Conservation (phyloP, 2,329 filamentous ascomycete species). For the Pseudocercospora eumusae region DNA sequence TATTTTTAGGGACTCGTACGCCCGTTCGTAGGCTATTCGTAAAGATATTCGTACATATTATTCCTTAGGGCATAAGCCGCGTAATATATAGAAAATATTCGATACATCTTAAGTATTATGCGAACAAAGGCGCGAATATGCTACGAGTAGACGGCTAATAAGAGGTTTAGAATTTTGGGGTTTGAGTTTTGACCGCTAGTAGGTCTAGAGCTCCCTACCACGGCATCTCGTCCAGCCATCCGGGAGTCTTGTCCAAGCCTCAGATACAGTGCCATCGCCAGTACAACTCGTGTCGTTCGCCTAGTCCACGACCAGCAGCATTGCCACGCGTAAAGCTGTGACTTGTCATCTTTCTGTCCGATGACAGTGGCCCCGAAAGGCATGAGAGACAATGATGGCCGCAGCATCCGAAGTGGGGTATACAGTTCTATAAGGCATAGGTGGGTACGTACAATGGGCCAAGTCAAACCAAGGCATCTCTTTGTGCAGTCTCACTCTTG, state of each 20-base stretch:
- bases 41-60: too few species aligned
- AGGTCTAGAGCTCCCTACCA: too few species aligned
- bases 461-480: not conserved
- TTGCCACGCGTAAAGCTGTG: not conserved
- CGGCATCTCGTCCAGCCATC: not conserved
- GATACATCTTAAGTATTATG: too few species aligned
- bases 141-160: too few species aligned
- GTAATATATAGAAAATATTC: too few species aligned
- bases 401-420: not conserved
- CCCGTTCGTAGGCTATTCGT: too few species aligned
- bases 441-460: not conserved
- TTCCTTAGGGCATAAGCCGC: too few species aligned
- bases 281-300: not conserved
- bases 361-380: not conserved
- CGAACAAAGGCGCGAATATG: too few species aligned
- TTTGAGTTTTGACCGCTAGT: too few species aligned
- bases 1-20: too few species aligned
- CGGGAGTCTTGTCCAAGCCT: not conserved
- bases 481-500: not conserved
- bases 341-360: not conserved
- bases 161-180: too few species aligned
- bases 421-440: not conserved
- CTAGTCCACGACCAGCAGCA: not conserved
- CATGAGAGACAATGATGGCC: not conserved
- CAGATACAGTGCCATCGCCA: not conserved